Evolutionary conservation across 2,329 filamentous ascomycete species (phyloP).

Genomic region (Blastomyces parvus): DNA sequence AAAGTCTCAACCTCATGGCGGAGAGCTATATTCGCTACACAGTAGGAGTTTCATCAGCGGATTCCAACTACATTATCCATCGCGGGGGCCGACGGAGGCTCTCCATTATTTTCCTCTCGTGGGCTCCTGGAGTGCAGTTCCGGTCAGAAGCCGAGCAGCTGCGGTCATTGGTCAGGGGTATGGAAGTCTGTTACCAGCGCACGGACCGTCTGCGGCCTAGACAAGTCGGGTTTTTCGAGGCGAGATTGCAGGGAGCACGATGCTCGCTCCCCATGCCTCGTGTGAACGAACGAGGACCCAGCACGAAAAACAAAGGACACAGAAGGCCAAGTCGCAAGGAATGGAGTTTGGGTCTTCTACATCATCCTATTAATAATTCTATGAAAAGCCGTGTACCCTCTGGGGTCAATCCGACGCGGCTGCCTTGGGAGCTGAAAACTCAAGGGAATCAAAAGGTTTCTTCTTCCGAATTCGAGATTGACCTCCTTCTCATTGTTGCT

Average conservation of each 20-base stretch:
- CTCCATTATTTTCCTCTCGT: background rate
- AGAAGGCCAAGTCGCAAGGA: background rate
- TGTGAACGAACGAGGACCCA: background rate
- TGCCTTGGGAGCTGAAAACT: background rate
- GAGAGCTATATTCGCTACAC: background rate
- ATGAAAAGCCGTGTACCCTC: background rate
- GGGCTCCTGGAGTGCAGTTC: background rate
- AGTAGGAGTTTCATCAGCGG: background rate
- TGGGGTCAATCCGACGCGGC: background rate
- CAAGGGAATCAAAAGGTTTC: background rate
- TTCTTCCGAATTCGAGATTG: background rate
- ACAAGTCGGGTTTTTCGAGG: background rate
- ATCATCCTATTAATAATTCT: background rate
- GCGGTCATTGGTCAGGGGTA: background rate
- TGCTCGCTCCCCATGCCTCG: background rate
- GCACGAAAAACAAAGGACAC: background rate
- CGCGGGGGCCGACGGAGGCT: background rate
- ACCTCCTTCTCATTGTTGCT: background rate
- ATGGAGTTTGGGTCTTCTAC: background rate
- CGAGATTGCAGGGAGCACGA: background rate
- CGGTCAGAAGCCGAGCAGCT: background rate
- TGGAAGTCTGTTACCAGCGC: background rate
- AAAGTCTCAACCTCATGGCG: too few relatives aligned
- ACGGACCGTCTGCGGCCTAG: background rate
- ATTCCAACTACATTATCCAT: background rate